Conservation (phyloP, 148 eudicot genomes). For the Diospyros kaki region DNA sequence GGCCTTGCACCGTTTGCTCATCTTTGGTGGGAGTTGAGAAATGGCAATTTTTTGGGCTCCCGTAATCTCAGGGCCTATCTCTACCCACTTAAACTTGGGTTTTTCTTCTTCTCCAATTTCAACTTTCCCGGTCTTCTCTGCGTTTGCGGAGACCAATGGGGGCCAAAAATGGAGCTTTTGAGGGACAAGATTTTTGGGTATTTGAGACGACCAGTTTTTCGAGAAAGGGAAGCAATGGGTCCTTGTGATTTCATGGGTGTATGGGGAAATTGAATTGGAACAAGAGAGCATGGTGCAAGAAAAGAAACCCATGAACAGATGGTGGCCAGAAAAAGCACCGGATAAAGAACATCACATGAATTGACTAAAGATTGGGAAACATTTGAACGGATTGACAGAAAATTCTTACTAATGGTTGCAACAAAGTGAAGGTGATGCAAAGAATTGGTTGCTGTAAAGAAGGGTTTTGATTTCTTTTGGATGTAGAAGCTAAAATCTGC, state of each 20-base stretch:
- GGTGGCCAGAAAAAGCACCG: no score
- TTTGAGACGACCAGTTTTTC: slow-evolving; percentile 1
- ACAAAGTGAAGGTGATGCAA: no score
- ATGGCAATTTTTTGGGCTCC: slow-evolving; percentile 54
- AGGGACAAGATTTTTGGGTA: slow-evolving; percentile 11
- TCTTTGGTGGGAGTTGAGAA: slow-evolving; percentile 49
- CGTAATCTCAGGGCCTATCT: slow-evolving; percentile 34
- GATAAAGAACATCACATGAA: no score
- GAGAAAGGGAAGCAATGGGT: slow-evolving; percentile 3
- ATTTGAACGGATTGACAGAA: no score
- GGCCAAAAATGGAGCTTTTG: slow-evolving; percentile 10
- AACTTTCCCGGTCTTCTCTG: slow-evolving; percentile 13
- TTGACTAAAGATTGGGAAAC: no score
- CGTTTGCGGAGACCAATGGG: slow-evolving; percentile 11
- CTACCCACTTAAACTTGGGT: slow-evolving; percentile 50
- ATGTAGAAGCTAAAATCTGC: no score
- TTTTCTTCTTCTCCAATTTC: slow-evolving; percentile 23
- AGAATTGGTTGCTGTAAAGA: no score
- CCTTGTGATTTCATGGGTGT: slow-evolving; percentile 1
- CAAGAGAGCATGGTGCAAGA: slow-evolving; percentile 13
- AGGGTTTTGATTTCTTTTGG: no score
- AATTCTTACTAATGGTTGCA: no score
- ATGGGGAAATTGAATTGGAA: slow-evolving; percentile 16
- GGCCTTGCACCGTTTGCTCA: slow-evolving; percentile 75
- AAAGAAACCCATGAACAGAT: no score